A percentile compares a stretch with the other conserved stretches of the same genome.
Evolutionary conservation across 2,329 filamentous ascomycete genomes (phyloP).

Genomic region (Sphaceloma murrayae): DNA sequence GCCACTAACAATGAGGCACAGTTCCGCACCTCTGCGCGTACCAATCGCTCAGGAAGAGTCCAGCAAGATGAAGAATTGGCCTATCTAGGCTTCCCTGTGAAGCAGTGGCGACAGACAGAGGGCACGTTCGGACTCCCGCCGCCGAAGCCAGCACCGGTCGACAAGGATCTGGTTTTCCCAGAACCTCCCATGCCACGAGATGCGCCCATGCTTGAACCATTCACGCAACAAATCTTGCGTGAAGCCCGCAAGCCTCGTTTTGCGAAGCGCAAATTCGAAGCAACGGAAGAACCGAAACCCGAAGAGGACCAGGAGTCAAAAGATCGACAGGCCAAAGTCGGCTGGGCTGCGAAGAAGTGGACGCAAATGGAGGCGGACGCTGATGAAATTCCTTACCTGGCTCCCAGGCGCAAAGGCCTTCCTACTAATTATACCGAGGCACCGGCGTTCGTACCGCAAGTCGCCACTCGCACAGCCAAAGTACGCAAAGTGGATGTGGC

Average conservation of each 20-base stretch:
- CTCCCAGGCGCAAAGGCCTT: conserved; percentile 51
- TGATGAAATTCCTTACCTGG: conserved; percentile 52
- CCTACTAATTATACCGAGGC: conserved; percentile 40
- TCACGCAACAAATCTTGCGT: conserved; percentile 73
- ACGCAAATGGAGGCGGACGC: conserved; percentile 46
- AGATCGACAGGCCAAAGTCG: conserved; percentile 28
- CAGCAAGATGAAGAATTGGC: conserved; percentile 57
- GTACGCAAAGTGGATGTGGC: conserved; percentile 68
- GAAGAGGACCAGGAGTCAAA: conserved; percentile 29
- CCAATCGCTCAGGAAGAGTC: conserved; percentile 47
- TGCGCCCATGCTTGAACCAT: conserved; percentile 62
- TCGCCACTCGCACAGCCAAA: conserved; percentile 62
- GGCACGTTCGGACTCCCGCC: conserved; percentile 41
- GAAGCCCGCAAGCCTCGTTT: conserved; percentile 68
- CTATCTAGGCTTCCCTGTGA: conserved; percentile 72
- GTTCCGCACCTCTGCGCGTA: conserved; percentile 49
- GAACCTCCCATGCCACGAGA: conserved; percentile 87
- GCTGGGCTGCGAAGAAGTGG: conserved; percentile 51
- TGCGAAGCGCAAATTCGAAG: conserved; percentile 60
- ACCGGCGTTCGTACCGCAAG: conserved; percentile 15
- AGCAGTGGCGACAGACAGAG: conserved; percentile 72
- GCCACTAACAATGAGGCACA: conserved; percentile 23
- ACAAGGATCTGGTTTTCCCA: conserved; percentile 60
- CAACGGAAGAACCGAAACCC: conserved; percentile 52
- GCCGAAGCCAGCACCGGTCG: conserved; percentile 54